Evolutionary conservation across 495 filamentous ascomycete genomes (phyloP), one percentile per base, ranked within the genome.

Genomic region (Copromyces sp.): DNA sequence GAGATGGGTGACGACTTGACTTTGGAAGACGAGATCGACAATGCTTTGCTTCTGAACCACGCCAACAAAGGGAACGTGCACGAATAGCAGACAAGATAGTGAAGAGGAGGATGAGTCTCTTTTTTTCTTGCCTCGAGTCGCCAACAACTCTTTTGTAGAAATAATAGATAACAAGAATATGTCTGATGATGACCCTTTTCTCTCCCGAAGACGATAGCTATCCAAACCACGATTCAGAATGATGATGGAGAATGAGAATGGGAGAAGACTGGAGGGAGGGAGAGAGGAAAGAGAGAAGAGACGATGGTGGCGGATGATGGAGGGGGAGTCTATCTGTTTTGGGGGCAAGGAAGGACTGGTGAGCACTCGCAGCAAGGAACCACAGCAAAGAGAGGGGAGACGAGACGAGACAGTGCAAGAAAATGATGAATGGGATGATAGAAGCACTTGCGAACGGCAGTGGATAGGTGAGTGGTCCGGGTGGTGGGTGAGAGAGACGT

Each of bases 241-340:
- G 37, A 70, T 70, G 61, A 59, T 29, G 39, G 69, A 41, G n/a
- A 17, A 35, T 24, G 17, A 61, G 14, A 20, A 39, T n/a, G 17
- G 24, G 38, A 40, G 70, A 47, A n/a, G n/a, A n/a, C n/a, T n/a
- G 41, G 71, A 40, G 70, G 68, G 45, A 59, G 41, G 32, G 16
- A 35, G 65, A 42, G 65, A 70, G 29, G 53, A 44, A 20, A 53
- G 47, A 70, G 17, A 65, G 37, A 72, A 71, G 59, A 70, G 41
- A 78, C 75, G 70, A 71, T 72, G 53, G 38, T 44, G 53, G 70
- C 53, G n/a, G 70, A 42, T 61, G 53, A 61, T 32, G 53, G 53
- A 17, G 24, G 53, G 42, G 47, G 47, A 29, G 20, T 59, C 47
- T 59, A 29, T 59, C 47, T 59, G 47, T 24, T 61, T 35, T 61